Conservation (phyloP, 352 stramenopile genomes). For the Pythium sukuiense region DNA sequence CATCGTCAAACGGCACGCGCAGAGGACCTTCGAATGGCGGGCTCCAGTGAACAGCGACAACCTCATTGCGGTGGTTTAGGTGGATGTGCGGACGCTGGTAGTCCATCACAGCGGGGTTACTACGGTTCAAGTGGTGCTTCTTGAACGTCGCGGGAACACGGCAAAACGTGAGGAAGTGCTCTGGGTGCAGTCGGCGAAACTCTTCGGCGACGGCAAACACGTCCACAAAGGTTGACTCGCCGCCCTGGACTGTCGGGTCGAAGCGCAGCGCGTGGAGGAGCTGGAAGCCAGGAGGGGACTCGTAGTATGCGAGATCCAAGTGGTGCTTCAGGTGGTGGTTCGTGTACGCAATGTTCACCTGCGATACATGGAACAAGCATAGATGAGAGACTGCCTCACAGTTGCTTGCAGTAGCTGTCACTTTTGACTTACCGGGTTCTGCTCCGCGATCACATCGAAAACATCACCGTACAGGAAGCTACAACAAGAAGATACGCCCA, state of each 20-base stretch:
- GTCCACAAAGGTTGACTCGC: slow-evolving; percentile 86
- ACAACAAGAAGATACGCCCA: not conserved
- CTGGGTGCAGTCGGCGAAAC: slow-evolving; percentile 57
- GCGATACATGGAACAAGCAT: not conserved
- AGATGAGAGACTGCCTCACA: too few species aligned
- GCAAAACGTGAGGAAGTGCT: slow-evolving; percentile 77
- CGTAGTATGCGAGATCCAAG: slow-evolving; percentile 96
- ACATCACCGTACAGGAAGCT: slow-evolving; percentile 86
- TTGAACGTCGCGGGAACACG: slow-evolving; percentile 93
- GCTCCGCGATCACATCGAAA: slow-evolving; percentile 82
- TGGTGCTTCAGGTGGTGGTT: slow-evolving; percentile 89
- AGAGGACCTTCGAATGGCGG: slow-evolving; percentile 94
- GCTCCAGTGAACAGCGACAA: slow-evolving; percentile 92
- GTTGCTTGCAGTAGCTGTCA: too few species aligned
- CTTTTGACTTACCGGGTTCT: slow-evolving; percentile 56
- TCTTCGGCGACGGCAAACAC: slow-evolving; percentile 76
- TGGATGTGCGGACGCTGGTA: slow-evolving; percentile 94
- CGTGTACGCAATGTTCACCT: slow-evolving; percentile 96
- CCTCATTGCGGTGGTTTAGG: slow-evolving; percentile 79
- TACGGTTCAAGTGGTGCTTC: slow-evolving; percentile 91
- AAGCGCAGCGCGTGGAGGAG: slow-evolving; percentile 92
- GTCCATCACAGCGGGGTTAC: slow-evolving; percentile 89
- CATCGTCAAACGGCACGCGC: slow-evolving; percentile 69
- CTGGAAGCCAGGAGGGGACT: slow-evolving; percentile 95
- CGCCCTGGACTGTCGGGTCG: slow-evolving; percentile 78